A percentile compares a stretch with the other conserved stretches of the same genome.
Conservation (phyloP, 768 basidiomycete genomes). For the Calocybe cyanea region DNA sequence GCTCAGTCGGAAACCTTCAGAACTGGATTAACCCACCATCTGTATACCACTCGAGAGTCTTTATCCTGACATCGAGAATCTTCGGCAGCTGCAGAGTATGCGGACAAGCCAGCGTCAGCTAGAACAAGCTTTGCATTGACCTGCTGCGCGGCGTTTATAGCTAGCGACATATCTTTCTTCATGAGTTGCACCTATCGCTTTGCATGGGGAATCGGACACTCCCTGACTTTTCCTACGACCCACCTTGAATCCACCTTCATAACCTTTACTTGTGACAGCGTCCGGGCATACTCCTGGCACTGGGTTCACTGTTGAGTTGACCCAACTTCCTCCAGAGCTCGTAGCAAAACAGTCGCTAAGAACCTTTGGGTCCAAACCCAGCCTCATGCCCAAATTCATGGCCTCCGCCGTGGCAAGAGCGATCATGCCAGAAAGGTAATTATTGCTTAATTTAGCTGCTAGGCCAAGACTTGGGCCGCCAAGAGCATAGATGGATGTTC, state of each 20-base stretch:
- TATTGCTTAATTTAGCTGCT: slow-evolving; percentile 42
- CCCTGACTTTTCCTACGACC: neutral
- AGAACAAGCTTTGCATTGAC: slow-evolving; percentile 36
- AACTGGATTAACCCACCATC: slow-evolving; percentile 28
- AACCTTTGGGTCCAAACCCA: slow-evolving; percentile 36
- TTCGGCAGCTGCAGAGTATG: slow-evolving; percentile 35
- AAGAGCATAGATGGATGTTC: slow-evolving; percentile 30
- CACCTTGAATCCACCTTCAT: slow-evolving; percentile 43
- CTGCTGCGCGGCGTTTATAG: slow-evolving; percentile 32
- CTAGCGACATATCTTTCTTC: slow-evolving; percentile 42
- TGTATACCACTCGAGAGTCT: slow-evolving; percentile 38
- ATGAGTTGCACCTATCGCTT: slow-evolving; percentile 34
- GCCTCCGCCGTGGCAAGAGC: slow-evolving; percentile 39
- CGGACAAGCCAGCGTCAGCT: slow-evolving; percentile 32
- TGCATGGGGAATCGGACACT: neutral
- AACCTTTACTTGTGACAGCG: slow-evolving; percentile 37
- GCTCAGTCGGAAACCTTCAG: neutral
- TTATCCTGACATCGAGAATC: slow-evolving; percentile 35
- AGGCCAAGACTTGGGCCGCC: slow-evolving; percentile 39
- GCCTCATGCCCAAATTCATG: slow-evolving; percentile 42
- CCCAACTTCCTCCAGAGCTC: slow-evolving; percentile 38
- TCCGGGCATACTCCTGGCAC: slow-evolving; percentile 42
- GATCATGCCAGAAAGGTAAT: slow-evolving; percentile 38
- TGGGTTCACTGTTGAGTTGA: slow-evolving; percentile 39
- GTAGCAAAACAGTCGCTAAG: slow-evolving; percentile 35